Base-by-base conservation (phyloP, 768 basidiomycete genomes). In the Panaeolus cyanescens region DNA sequence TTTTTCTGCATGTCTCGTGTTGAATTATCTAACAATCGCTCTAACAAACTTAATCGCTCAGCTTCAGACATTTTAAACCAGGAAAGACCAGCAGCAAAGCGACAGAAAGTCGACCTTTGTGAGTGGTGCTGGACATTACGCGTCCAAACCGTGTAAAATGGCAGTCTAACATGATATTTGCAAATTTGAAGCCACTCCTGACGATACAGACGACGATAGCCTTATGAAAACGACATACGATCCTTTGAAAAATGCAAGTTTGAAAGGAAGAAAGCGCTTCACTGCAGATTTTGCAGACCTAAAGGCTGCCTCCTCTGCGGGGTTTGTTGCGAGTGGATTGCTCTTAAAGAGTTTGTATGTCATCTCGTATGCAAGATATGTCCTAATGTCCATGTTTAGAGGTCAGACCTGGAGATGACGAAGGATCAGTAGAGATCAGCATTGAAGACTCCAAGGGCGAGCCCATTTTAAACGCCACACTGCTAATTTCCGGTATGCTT, bases 261-360 rank as follows among this genome's bases (percentile, higher is more conserved):
- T 86, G 67, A 87, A 84, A 68, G 87, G 87, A 6, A 76, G 86
- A 31, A 83, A 77, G 66, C 77, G 83, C 57, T 88, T 86, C 68
- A 75, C 72, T 9, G 85, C 85, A 32, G 87, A 89, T 73, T 74
- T 87, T n/a, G 65, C 70, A 2, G 83, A 84, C 62, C 61, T 86
- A 55, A 74, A 75, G 57, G 72, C 74, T 10, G 75, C 75, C 32
- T 76, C 72, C 56, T 66, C 67, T 19, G 65, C 64, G 22, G 79
- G 80, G 4, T 71, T 82, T 58, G 65, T 67, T 45, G 59, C 76
- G 6, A 70, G 77, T 40, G 77, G 76, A 4, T 68, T 85, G 59
- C 68, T 68, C 33, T 60, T 86, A 30, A 74, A 74, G 58, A 74
- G 86, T 85, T 62, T 39, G 79, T 72, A 19, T 20, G 34, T 17